These are phyloP conservation scores for Taiozyma sp. DNA, from an alignment of 1,139 yeast species.

Conservation along the genomic window DNA sequence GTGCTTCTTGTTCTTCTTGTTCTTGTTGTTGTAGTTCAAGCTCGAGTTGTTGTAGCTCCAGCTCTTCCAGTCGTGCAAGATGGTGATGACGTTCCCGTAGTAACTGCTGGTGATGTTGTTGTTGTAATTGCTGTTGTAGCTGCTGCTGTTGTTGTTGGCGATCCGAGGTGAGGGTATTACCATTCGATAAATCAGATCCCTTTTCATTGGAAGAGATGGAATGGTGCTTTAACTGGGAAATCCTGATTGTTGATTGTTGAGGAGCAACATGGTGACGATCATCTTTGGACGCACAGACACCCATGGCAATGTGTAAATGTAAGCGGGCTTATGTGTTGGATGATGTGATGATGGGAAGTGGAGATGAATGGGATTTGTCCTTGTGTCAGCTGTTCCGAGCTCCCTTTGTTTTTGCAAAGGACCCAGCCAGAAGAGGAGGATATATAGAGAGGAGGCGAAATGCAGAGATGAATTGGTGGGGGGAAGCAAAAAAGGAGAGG, in stretches of 20 bases:
- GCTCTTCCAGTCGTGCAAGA: too few relatives aligned
- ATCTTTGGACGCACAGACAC: conserved; percentile 28
- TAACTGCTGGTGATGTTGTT: background rate
- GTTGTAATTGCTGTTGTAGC: background rate
- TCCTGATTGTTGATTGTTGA: conserved; percentile 3
- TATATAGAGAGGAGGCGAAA: too few relatives aligned
- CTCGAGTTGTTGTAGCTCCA: too few relatives aligned
- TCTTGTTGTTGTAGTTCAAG: background rate
- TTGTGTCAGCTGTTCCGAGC: too few relatives aligned
- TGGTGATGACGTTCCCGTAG: too few relatives aligned
- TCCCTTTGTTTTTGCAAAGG: too few relatives aligned
- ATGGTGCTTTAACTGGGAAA: conserved; percentile 2
- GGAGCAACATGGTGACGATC: conserved; percentile 5
- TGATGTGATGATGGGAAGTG: too few relatives aligned
- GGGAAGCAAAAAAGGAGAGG: too few relatives aligned
- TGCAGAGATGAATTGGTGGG: too few relatives aligned
- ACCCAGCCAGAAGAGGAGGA: too few relatives aligned
- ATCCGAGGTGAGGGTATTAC: background rate
- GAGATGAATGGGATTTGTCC: too few relatives aligned
- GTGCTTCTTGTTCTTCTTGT: background rate
- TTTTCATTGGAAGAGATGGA: conserved; percentile 10
- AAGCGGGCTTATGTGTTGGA: too few relatives aligned
- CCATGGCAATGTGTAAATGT: conserved; percentile 20
- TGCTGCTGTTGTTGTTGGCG: background rate
- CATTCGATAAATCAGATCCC: conserved; percentile 3